Evolutionary conservation across 257 asterid species (phyloP).

Genomic region (Ajuga chamaepitys): DNA sequence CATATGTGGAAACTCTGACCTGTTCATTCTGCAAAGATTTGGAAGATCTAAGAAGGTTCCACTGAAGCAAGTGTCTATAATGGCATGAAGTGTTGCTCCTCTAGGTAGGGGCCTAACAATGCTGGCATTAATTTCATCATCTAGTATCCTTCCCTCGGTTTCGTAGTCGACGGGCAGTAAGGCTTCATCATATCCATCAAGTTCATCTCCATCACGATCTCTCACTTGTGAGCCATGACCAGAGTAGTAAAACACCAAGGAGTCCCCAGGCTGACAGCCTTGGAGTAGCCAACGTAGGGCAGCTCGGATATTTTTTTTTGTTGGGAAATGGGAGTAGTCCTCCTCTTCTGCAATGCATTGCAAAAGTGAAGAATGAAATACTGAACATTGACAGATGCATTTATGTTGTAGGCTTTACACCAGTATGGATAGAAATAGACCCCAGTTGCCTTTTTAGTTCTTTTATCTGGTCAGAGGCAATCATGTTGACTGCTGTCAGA

Average conservation of each 20-base stretch:
- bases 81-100: slow-evolving; percentile 74
- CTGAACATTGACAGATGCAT: not conserved
- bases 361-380: not conserved
- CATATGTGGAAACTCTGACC: slow-evolving; percentile 26
- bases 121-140: slow-evolving; percentile 69
- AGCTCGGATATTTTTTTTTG: slow-evolving; percentile 53
- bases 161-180: slow-evolving; percentile 69
- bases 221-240: slow-evolving; percentile 70
- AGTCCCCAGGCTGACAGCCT: slow-evolving; percentile 66
- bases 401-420: too few species aligned
- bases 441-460: too few species aligned
- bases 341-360: slow-evolving; percentile 49
- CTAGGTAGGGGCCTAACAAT: slow-evolving; percentile 71
- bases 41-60: slow-evolving; percentile 78
- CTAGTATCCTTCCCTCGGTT: slow-evolving; percentile 69
- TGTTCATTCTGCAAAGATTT: slow-evolving; percentile 51
- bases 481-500: too few species aligned
- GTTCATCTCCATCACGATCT: slow-evolving; percentile 66
- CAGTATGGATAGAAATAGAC: too few species aligned
- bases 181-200: slow-evolving; percentile 73
- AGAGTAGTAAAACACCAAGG: slow-evolving; percentile 77
- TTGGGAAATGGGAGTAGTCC: slow-evolving; percentile 41
- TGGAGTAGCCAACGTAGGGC: slow-evolving; percentile 76
- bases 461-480: too few species aligned
- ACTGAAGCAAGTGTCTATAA: slow-evolving; percentile 78